Evolutionary conservation across 768 basidiomycete species (phyloP).

Genomic region (Mycena capillaripes): DNA sequence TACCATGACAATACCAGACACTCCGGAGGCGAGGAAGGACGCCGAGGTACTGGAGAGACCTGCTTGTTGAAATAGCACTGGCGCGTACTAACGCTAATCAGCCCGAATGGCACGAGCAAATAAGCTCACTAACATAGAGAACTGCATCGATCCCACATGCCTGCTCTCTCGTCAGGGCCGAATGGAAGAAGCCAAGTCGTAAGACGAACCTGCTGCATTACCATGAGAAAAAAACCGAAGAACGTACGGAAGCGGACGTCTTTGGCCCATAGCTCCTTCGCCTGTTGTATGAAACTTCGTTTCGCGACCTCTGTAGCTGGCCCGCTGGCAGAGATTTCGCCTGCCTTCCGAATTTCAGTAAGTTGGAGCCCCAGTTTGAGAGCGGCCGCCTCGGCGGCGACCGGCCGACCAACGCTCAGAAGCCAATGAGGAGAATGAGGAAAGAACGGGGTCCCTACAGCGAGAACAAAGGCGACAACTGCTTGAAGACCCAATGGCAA

Average conservation of each 20-base stretch:
- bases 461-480: constrained; percentile 44
- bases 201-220: constrained; percentile 55
- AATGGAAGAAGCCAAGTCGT: background rate
- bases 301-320: constrained; percentile 13
- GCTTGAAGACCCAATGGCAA: constrained; percentile 53
- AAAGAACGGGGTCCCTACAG: constrained; percentile 46
- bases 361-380: constrained; percentile 44
- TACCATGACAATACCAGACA: constrained; percentile 62
- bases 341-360: constrained; percentile 41
- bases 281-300: constrained; percentile 33
- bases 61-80: constrained; percentile 63
- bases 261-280: constrained; percentile 42
- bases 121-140: constrained; percentile 42
- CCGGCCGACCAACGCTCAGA: constrained; percentile 48
- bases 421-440: constrained; percentile 61
- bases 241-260: constrained; percentile 50
- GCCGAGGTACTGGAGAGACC: constrained; percentile 63
- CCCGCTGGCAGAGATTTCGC: constrained; percentile 7
- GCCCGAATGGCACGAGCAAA: background rate
- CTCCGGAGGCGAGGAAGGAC: constrained; percentile 64
- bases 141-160: constrained; percentile 52
- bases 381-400: constrained; percentile 49
- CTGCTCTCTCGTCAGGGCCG: constrained; percentile 37
- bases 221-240: constrained; percentile 59
- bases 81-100: constrained; percentile 53